A percentile compares a stretch with the other conserved stretches of the same genome.
Conservation (phyloP, 345 rosid genomes). For the Boechera stricta region DNA sequence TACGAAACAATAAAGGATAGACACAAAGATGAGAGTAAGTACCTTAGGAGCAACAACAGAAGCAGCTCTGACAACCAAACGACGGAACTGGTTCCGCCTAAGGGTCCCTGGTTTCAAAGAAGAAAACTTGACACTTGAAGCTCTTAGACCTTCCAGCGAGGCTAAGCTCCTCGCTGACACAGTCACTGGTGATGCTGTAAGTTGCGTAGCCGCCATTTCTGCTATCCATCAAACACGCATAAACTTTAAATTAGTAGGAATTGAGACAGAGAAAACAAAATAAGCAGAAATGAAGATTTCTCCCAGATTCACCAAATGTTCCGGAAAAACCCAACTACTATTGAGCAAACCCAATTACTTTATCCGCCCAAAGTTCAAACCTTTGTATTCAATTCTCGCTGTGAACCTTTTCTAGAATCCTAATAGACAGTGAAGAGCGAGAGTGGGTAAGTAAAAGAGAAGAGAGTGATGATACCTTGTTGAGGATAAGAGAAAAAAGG, state of each 20-base stretch:
- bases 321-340: conserved; percentile 3
- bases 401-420: not conserved
- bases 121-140: conserved; percentile 61
- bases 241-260: conserved; percentile 13
- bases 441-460: not conserved
- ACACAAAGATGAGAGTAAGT: not conserved
- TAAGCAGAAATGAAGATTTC: not conserved
- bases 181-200: conserved; percentile 64
- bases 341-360: conserved; percentile 2
- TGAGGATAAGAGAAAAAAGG: conserved; percentile 40
- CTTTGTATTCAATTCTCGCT: conserved; percentile 24
- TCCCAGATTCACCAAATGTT: not conserved
- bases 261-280: not conserved
- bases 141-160: conserved; percentile 65
- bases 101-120: conserved; percentile 51
- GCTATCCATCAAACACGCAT: conserved; percentile 2
- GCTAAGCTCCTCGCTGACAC: conserved; percentile 59
- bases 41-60: conserved; percentile 96
- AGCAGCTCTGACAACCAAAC: conserved; percentile 82
- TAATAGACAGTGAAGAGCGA: conserved; percentile 11
- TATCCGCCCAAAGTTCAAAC: conserved; percentile 26
- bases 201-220: conserved; percentile 73
- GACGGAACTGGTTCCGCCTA: conserved; percentile 44
- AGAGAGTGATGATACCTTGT: conserved; percentile 40
- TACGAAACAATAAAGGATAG: not conserved